Evolutionary conservation across 768 basidiomycete genomes (phyloP), one percentile per base, ranked within the genome.

Genomic region (Tephrocybe sp.): DNA sequence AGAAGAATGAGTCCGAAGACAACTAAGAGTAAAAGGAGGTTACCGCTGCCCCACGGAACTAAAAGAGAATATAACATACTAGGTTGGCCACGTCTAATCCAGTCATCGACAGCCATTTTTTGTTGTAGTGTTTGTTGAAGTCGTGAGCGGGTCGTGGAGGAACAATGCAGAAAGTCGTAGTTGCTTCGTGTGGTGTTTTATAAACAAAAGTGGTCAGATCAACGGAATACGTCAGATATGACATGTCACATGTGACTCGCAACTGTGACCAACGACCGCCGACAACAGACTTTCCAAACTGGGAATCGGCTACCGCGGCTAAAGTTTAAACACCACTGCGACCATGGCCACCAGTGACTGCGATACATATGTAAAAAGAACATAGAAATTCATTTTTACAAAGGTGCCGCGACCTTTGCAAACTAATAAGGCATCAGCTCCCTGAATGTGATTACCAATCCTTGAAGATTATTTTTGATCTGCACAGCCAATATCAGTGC

Each of bases 1-100:
- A 84, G n/a, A 43, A 85, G 68, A 48, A 83, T 68, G 49, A 84
- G 56, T 45, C 73, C 68, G 60, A 85, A 78, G 53, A 79, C 70
- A 60, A 79, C 78, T 80, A 55, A 26, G 42, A 15, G 18, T 3
- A 25, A 58, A 37, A 40, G 38, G 52, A 47, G 41, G 48, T 32
- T 52, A 40, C 44, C 38, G 8, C 5, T 5, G 4, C 22, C 27
- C 19, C 24, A 11, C 15, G 22, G 27, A 27, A 9, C 24, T 41
- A 18, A 21, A 40, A 24, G 2, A 15, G 12, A 21, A 30, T 19
- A 44, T 26, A 16, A 61, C 81, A 41, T 56, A 85, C 83, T 72
- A 11, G 82, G 76, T 57, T 83, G 81, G 16, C 82, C 83, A 49
- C 74, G 68, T 56, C 76, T 71, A 42, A 83, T 64, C 51, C 43